Percentiles rank a stretch among this genome's conserved stretches.
phyloP scores from a whole-genome alignment of 2,329 filamentous ascomycete species.

The Tolypocladium ophioglossoides region DNA sequence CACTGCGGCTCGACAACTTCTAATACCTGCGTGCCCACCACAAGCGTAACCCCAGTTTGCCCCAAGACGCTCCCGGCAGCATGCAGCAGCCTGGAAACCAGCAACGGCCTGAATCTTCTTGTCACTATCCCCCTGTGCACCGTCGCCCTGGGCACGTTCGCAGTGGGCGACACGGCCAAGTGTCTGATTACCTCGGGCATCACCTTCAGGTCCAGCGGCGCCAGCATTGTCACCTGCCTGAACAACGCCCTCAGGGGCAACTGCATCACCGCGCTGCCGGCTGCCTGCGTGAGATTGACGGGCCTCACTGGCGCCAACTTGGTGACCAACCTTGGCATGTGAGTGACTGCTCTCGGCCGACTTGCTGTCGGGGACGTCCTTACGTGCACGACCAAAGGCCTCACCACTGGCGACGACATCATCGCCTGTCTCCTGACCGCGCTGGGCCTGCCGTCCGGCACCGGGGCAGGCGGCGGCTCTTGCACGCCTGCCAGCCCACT shows the following conservation, averaged over 20 bases:
- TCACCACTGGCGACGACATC: background rate
- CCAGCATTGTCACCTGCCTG: constrained; percentile 3
- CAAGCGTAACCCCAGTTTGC: no score
- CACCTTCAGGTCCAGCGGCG: background rate
- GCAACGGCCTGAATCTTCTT: constrained; percentile 2
- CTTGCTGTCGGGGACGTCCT: background rate
- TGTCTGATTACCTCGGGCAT: constrained; percentile 1
- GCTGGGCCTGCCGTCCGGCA: background rate
- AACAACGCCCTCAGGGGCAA: background rate
- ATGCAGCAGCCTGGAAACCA: constrained; percentile 1
- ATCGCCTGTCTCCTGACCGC: background rate
- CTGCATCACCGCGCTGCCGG: constrained; percentile 5
- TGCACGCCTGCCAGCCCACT: no score
- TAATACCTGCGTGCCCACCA: no score
- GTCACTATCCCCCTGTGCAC: background rate
- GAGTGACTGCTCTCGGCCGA: constrained; percentile 4
- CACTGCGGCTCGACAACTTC: no score
- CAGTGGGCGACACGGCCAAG: background rate
- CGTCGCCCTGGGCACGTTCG: constrained; percentile 1
- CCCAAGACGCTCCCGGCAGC: no score
- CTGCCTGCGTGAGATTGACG: constrained; percentile 2
- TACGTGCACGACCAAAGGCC: background rate
- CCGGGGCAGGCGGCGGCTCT: no score
- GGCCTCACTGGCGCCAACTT: background rate
- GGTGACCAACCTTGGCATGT: background rate